Conservation (phyloP, 345 rosid genomes). For the Laguncularia racemosa region DNA sequence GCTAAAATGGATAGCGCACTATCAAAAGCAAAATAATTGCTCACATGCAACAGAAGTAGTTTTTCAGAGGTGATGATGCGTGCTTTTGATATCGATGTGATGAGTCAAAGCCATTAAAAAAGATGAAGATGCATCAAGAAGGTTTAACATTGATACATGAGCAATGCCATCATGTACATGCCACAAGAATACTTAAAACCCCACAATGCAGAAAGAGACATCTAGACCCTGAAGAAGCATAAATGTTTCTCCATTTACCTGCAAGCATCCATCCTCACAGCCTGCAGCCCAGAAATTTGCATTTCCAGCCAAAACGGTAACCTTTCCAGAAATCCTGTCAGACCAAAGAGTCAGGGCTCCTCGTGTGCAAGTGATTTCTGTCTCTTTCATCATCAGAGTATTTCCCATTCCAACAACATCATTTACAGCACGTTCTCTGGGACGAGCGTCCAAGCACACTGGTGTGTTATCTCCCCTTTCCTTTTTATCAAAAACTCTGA, state of each 20-base stretch:
- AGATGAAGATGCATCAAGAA: too few relatives aligned
- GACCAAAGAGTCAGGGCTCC: slow-evolving; percentile 83
- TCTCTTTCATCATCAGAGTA: slow-evolving; percentile 65
- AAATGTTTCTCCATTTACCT: slow-evolving; percentile 32
- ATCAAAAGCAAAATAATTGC: too few relatives aligned
- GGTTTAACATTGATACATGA: too few relatives aligned
- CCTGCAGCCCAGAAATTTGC: slow-evolving; percentile 98
- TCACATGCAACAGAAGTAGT: too few relatives aligned
- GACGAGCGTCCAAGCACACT: slow-evolving; percentile 85
- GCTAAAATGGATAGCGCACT: too few relatives aligned
- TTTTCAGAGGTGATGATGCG: too few relatives aligned
- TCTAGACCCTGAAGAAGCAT: too few relatives aligned
- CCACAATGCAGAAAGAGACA: too few relatives aligned
- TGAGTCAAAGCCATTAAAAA: too few relatives aligned
- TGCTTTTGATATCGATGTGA: too few relatives aligned
- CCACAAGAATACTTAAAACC: too few relatives aligned
- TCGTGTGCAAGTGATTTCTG: slow-evolving; percentile 69
- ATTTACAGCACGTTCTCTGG: slow-evolving; percentile 67
- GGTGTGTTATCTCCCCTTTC: slow-evolving; percentile 58
- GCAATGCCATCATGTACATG: too few relatives aligned
- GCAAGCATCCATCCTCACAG: slow-evolving; percentile 93
- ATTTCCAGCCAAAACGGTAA: slow-evolving; percentile 93
- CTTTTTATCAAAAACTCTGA: slow-evolving; percentile 83
- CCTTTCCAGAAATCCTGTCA: slow-evolving; percentile 81
- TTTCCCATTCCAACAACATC: slow-evolving; percentile 67